phyloP scores from a whole-genome alignment of 257 asterid genomes.

The Salvia hispanica region DNA sequence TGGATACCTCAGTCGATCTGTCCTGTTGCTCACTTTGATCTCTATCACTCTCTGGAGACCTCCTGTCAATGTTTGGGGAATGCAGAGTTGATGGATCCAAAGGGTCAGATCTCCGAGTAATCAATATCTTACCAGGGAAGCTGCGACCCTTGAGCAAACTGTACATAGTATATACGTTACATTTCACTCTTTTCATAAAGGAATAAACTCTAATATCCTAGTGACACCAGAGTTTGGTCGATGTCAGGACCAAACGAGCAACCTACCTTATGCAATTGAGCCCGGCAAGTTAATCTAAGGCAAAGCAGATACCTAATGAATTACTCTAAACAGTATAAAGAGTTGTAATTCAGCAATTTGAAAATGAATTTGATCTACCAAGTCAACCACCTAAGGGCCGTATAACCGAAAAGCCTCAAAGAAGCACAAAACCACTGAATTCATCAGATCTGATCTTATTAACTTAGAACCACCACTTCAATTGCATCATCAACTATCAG shows the following conservation, averaged over 20 bases:
- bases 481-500: slow-evolving; percentile 19
- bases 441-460: slow-evolving; percentile 23
- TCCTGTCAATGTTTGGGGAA: slow-evolving; percentile 61
- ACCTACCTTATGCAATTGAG: background rate
- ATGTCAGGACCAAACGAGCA: slow-evolving; percentile 1
- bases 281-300: background rate
- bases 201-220: slow-evolving; percentile 9
- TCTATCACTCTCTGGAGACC: slow-evolving; percentile 48
- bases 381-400: background rate
- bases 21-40: slow-evolving; percentile 53
- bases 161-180: slow-evolving; percentile 25
- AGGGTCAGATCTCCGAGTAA: slow-evolving; percentile 71
- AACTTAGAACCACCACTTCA: slow-evolving; percentile 11
- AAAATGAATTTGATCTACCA: slow-evolving; percentile 10
- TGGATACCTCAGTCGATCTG: slow-evolving; percentile 58
- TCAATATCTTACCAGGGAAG: slow-evolving; percentile 92
- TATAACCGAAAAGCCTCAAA: slow-evolving; percentile 1
- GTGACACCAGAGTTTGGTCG: background rate
- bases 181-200: slow-evolving; percentile 9
- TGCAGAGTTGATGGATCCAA: slow-evolving; percentile 51
- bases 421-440: slow-evolving; percentile 1
- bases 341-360: background rate
- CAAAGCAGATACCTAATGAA: background rate
- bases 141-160: slow-evolving; percentile 96
- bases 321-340: background rate